These are phyloP conservation scores for Oidiodendron maius DNA, from an alignment of 495 filamentous ascomycete genomes.

Conservation along the genomic window DNA sequence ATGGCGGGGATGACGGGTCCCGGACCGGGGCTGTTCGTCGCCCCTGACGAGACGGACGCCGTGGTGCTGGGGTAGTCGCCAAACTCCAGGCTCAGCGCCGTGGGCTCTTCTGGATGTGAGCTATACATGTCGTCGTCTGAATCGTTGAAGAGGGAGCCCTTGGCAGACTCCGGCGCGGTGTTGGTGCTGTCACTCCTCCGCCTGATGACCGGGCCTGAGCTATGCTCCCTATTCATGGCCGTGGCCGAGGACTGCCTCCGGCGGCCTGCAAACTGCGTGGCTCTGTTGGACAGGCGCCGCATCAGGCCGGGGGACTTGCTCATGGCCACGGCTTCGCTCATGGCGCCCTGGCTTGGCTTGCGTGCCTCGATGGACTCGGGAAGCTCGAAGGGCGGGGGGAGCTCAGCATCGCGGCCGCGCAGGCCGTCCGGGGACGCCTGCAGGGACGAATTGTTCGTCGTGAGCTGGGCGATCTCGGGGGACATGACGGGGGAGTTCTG, in stretches of 20 bases:
- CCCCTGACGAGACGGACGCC: conserved; percentile 30
- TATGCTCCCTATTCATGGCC: conserved; percentile 71
- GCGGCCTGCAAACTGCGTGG: conserved; percentile 18
- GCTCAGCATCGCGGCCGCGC: conserved; percentile 36
- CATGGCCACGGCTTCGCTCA: conserved; percentile 41
- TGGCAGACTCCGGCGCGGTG: conserved; percentile 44
- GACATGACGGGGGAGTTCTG: conserved; percentile 23
- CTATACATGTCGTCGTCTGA: conserved; percentile 57
- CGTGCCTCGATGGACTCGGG: conserved; percentile 43
- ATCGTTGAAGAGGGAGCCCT: conserved; percentile 50
- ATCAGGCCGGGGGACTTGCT: conserved; percentile 42
- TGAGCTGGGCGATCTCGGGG: conserved; percentile 17
- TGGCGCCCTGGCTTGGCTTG: conserved; percentile 40
- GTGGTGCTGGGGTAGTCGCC: conserved; percentile 30
- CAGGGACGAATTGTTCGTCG: conserved; percentile 37
- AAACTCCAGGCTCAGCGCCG: conserved; percentile 17
- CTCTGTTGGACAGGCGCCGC: conserved; percentile 21
- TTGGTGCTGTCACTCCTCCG: conserved; percentile 83
- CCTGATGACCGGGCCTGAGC: conserved; percentile 81
- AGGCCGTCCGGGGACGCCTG: conserved; percentile 45
- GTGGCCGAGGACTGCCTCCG: conserved; percentile 69
- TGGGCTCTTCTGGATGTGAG: conserved; percentile 22
- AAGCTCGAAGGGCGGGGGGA: conserved; percentile 43
- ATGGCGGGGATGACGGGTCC: conserved; percentile 65
- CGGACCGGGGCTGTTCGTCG: conserved; percentile 27